phyloP scores from a whole-genome alignment of 169 alveolate species.

The Perkinsus olseni region DNA sequence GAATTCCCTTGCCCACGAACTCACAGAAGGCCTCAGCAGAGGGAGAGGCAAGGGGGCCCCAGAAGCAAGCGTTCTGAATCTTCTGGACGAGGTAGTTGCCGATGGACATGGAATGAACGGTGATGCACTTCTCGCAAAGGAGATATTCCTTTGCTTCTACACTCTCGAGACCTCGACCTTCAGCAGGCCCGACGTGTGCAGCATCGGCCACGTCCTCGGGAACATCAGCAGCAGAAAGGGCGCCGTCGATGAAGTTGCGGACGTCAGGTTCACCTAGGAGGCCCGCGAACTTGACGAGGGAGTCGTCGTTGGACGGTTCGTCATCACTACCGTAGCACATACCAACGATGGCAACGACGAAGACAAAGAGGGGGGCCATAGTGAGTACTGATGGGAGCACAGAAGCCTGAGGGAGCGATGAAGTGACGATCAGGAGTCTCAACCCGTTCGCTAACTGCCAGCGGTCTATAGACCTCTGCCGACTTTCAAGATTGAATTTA shows the following conservation, averaged over 20 bases:
- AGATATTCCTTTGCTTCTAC: not conserved
- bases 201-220: not conserved
- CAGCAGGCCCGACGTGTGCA: not conserved
- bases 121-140: not conserved
- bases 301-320: not conserved
- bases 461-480: too few relatives aligned
- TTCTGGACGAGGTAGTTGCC: not conserved
- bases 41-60: not conserved
- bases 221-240: not conserved
- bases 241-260: not conserved
- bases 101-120: not conserved
- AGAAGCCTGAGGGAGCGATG: too few relatives aligned
- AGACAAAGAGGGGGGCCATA: too few relatives aligned
- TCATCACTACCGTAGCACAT: too few relatives aligned
- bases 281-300: not conserved
- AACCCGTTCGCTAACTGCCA: too few relatives aligned
- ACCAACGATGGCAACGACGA: too few relatives aligned
- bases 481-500: too few relatives aligned
- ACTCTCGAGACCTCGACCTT: not conserved
- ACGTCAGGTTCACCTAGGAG: not conserved
- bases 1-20: not conserved
- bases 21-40: not conserved
- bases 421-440: too few relatives aligned
- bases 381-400: too few relatives aligned
- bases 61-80: not conserved